Evolutionary conservation across 2,329 filamentous ascomycete genomes (phyloP).

Genomic region (Escovopsis sp.): DNA sequence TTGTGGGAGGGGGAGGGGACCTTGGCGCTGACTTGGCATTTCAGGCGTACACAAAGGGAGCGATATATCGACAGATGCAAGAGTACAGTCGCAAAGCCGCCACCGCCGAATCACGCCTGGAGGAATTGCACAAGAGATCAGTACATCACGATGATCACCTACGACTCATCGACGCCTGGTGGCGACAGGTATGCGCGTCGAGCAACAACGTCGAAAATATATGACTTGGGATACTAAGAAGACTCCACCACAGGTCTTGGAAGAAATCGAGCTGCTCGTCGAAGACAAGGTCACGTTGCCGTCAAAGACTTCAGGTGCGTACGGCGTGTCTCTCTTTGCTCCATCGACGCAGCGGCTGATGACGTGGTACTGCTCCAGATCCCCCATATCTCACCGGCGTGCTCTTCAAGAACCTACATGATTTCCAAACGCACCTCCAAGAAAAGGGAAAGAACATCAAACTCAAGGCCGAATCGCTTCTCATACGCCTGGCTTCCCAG

Average conservation of each 20-base stretch:
- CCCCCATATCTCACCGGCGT: constrained; percentile 42
- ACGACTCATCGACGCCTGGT: constrained; percentile 83
- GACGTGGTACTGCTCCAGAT: constrained; percentile 20
- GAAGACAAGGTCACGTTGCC: constrained; percentile 27
- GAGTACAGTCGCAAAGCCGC: constrained; percentile 89
- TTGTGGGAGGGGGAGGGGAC: not conserved
- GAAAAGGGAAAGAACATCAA: constrained; percentile 65
- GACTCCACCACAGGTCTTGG: constrained; percentile 33
- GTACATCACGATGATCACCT: constrained; percentile 86
- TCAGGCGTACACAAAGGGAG: constrained; percentile 55
- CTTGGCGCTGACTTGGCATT: constrained; percentile 6
- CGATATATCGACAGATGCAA: constrained; percentile 92
- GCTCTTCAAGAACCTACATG: constrained; percentile 46
- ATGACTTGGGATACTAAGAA: too few species aligned
- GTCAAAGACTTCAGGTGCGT: constrained; percentile 7
- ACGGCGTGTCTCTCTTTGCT: not conserved
- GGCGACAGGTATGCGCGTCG: constrained; percentile 57
- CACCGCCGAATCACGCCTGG: constrained; percentile 65
- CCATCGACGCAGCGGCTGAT: not conserved
- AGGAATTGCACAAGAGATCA: constrained; percentile 63
- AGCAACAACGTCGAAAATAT: too few species aligned
- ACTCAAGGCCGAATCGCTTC: constrained; percentile 55
- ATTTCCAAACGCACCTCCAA: constrained; percentile 72
- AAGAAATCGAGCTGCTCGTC: constrained; percentile 48
- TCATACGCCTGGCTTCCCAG: constrained; percentile 37